Evolutionary conservation across 805 yeast species (phyloP), one percentile per base, ranked within the genome.

Genomic region (Danielia oregonensis): DNA sequence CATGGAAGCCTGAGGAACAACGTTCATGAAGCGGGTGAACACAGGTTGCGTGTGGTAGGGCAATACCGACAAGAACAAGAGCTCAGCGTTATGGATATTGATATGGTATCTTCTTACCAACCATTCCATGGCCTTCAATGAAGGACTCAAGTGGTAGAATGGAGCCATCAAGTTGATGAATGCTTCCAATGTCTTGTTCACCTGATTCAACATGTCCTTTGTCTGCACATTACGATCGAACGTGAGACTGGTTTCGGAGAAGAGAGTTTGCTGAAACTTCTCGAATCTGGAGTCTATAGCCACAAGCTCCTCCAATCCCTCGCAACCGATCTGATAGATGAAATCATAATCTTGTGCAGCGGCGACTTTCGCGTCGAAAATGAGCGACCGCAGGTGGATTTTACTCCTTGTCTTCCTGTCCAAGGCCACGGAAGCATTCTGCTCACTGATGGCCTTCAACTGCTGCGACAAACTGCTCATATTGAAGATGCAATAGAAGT

Each of bases 321-420:
- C 93, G 5, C 74, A 50, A 2, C 93, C 82, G 36, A 76, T 76
- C 33, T 79, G 74, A 52, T 72, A 84, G 38, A 93, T 79, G 29
- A 82, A 70, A 48, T 88, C 96, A 52, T 77, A 89, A 57, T 93
- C 98, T 65, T 93, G 97, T 23, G 89, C 76, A n/a, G 94, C 86
- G 12, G 98, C 98, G 41, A 78, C 79, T 49, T 82, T 79, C 7
- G 96, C 72, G 27, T 86, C 94, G 57, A 82, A 89, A 17, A 93
- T 74, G 44, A 93, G 75, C 30, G 98, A 93, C 25, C 86, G 81
- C 24, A 95, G 79, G 55, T 93, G 98, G 38, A 88, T 65, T 59
- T 83, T 85, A 43, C 88, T 86, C 58, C 97, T 73, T 49, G 77
- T 72, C 60, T 88, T 88, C 58, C 97, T 77, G 56, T 91, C 97